These are phyloP conservation scores for Ustilago curta DNA, from an alignment of 1,284 basidiomycete species.

Conservation along the genomic window DNA sequence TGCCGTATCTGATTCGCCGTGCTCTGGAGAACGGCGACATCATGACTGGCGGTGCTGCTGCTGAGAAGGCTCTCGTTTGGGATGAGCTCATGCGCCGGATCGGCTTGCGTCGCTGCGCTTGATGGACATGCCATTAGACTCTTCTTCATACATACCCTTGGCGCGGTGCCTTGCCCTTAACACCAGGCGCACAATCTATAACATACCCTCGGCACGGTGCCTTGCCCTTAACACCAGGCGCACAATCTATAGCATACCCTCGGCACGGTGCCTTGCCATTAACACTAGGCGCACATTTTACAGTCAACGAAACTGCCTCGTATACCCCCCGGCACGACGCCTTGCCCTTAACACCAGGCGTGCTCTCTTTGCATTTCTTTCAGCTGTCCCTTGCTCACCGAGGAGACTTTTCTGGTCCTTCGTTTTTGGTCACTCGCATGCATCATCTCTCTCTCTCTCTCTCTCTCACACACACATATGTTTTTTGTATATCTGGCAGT, in stretches of 20 bases:
- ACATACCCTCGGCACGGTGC: conserved; percentile 37
- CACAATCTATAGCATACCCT: too few relatives aligned
- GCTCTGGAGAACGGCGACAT: conserved; percentile 83
- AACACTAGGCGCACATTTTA: conserved; percentile 31
- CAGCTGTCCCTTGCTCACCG: too few relatives aligned
- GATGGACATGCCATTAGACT: not conserved
- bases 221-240: conserved; percentile 50
- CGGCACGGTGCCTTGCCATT: conserved; percentile 51
- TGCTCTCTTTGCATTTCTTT: conserved; percentile 4
- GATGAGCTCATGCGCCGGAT: conserved; percentile 46
- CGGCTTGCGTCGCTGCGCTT: conserved; percentile 35
- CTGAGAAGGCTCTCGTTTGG: conserved; percentile 46
- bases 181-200: conserved; percentile 22
- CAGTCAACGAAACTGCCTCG: conserved; percentile 12
- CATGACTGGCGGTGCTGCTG: conserved; percentile 74
- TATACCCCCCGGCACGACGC: conserved; percentile 40
- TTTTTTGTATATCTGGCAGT: conserved; percentile 19
- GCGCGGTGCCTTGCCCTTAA: conserved; percentile 52
- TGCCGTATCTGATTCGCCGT: conserved; percentile 80
- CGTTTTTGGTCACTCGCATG: conserved; percentile 24
- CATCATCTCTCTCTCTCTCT: conserved; percentile 18
- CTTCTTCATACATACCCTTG: conserved; percentile 11
- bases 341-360: conserved; percentile 50
- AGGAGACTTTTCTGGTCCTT: too few relatives aligned
- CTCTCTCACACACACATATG: too few relatives aligned